These are phyloP conservation scores for Oxalis stricta DNA, from an alignment of 441 rosid genomes.

Conservation along the genomic window DNA sequence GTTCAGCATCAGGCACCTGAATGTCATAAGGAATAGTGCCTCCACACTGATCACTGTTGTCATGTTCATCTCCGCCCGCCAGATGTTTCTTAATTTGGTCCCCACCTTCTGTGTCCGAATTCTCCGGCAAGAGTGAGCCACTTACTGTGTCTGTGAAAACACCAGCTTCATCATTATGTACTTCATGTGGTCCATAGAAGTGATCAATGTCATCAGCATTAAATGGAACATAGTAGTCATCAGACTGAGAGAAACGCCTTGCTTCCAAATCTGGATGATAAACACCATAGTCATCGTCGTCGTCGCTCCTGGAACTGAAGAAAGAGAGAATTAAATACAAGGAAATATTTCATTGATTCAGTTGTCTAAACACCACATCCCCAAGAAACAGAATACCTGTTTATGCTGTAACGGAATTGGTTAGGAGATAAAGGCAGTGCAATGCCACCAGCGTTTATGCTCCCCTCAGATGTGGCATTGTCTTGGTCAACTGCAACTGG, in stretches of 20 bases:
- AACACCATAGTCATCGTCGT: slow-evolving; percentile 38
- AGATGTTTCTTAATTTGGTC: slow-evolving; percentile 18
- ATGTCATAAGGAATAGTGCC: slow-evolving; percentile 24
- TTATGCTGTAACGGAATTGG: slow-evolving; percentile 28
- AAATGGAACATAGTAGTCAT: slow-evolving; percentile 28
- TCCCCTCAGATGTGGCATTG: slow-evolving; percentile 19
- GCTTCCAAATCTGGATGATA: slow-evolving; percentile 30
- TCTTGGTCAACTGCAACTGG: slow-evolving; percentile 20
- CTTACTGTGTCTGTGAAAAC: slow-evolving; percentile 14
- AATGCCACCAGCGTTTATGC: slow-evolving; percentile 16
- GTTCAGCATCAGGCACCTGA: slow-evolving; percentile 28
- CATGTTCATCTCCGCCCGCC: slow-evolving; percentile 18
- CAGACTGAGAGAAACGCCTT: slow-evolving; percentile 24
- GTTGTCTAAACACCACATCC: background rate
- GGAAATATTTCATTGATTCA: background rate
- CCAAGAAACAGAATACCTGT: slow-evolving; percentile 27
- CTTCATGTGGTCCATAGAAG: slow-evolving; percentile 24
- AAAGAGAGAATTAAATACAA: slow-evolving; percentile 7
- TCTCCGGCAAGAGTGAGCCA: slow-evolving; percentile 22
- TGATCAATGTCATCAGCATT: slow-evolving; percentile 23
- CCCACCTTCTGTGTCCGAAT: slow-evolving; percentile 20
- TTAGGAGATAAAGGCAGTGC: slow-evolving; percentile 21
- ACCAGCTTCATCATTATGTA: slow-evolving; percentile 25
- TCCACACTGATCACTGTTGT: slow-evolving; percentile 28
- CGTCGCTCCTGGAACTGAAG: slow-evolving; percentile 43